phyloP scores from a whole-genome alignment of 2,329 filamentous ascomycete genomes.

The Xylaria sp. region DNA sequence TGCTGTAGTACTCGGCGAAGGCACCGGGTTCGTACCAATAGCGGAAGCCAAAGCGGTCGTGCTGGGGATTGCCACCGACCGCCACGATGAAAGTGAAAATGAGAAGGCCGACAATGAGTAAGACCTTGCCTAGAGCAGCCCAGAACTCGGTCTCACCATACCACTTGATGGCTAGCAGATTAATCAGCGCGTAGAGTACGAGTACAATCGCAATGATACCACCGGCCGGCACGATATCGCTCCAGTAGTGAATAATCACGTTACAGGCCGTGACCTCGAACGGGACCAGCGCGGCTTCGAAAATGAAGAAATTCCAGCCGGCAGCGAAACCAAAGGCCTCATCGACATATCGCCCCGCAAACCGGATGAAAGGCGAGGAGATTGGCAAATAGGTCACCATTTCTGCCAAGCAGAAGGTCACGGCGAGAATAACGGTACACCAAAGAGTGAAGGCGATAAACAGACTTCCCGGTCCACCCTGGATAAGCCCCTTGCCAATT shows the following conservation, averaged over 20 bases:
- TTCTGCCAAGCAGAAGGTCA: slow-evolving; percentile 74
- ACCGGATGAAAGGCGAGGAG: slow-evolving; percentile 81
- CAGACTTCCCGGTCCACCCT: slow-evolving; percentile 68
- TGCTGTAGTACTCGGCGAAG: slow-evolving; percentile 73
- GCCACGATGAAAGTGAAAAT: slow-evolving; percentile 84
- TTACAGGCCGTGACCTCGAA: slow-evolving; percentile 75
- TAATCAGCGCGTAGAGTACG: slow-evolving; percentile 67
- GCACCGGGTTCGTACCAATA: slow-evolving; percentile 75
- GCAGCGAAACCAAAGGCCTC: slow-evolving; percentile 79
- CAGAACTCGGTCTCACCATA: slow-evolving; percentile 84
- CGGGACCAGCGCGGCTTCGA: slow-evolving; percentile 73
- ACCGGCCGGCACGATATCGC: slow-evolving; percentile 66
- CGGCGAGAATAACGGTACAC: slow-evolving; percentile 69
- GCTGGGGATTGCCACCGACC: slow-evolving; percentile 81
- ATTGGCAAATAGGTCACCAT: slow-evolving; percentile 83
- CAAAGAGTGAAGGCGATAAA: slow-evolving; percentile 71
- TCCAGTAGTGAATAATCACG: slow-evolving; percentile 72
- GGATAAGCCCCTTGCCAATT: slow-evolving; percentile 67
- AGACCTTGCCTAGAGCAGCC: slow-evolving; percentile 76
- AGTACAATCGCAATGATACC: slow-evolving; percentile 71
- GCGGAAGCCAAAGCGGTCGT: slow-evolving; percentile 78
- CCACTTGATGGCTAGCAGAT: slow-evolving; percentile 77
- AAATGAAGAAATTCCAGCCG: slow-evolving; percentile 80
- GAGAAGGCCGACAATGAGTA: slow-evolving; percentile 77
- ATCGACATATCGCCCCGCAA: slow-evolving; percentile 79